phyloP scores from a whole-genome alignment of 108 stramenopile genomes.

The Pelagomonas calceolata region DNA sequence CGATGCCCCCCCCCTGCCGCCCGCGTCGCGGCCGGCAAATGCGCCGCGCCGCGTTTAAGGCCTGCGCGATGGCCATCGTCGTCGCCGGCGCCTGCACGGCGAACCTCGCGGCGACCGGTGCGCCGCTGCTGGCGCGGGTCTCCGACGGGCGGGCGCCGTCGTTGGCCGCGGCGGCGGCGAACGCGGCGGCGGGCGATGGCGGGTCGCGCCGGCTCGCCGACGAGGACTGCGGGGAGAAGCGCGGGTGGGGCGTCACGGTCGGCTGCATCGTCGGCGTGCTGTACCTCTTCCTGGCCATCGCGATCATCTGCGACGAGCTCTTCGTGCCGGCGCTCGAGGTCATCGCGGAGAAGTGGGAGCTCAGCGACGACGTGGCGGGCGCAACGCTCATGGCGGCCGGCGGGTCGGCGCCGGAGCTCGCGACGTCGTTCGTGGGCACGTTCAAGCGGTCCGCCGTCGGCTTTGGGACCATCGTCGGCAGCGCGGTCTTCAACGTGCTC shows the following conservation, averaged over 20 bases:
- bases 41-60: too few species aligned
- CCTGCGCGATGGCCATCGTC: too few species aligned
- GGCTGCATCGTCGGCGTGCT: conserved; percentile 46
- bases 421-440: conserved; percentile 62
- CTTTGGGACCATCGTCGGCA: conserved; percentile 75
- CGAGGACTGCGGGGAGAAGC: neutral
- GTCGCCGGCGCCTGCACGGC: too few species aligned
- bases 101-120: too few species aligned
- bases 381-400: conserved; percentile 66
- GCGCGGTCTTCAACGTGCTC: conserved; percentile 69
- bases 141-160: too few species aligned
- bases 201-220: too few species aligned
- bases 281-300: conserved; percentile 70
- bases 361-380: conserved; percentile 68
- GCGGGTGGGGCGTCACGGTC: neutral
- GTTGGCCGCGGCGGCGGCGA: too few species aligned
- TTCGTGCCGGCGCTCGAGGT: conserved; percentile 72
- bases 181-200: too few species aligned
- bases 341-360: conserved; percentile 46
- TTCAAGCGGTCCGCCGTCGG: conserved; percentile 58
- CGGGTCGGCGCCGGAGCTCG: conserved; percentile 66
- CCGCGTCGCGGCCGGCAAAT: too few species aligned
- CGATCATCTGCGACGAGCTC: conserved; percentile 70
- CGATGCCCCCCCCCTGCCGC: too few species aligned
- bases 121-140: too few species aligned